phyloP scores from a whole-genome alignment of 2,329 filamentous ascomycete genomes.

The Ramichloridium luteum region DNA sequence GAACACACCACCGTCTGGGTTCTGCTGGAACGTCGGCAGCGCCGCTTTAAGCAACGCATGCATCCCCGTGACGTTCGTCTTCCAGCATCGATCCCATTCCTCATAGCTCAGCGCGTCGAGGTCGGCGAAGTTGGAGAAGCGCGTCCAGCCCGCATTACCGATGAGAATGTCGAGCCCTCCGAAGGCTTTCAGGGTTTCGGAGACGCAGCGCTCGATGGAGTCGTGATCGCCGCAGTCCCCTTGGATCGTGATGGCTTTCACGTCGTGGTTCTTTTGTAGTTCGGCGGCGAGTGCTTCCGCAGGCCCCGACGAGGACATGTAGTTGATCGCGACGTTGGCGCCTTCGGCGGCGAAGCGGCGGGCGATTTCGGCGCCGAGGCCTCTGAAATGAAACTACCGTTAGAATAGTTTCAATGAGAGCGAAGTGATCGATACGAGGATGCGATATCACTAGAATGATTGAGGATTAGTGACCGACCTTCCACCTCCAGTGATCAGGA shows the following conservation, averaged over 20 bases:
- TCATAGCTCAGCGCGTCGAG: constrained; percentile 46
- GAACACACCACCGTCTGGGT: constrained; percentile 50
- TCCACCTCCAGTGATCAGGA: constrained; percentile 53
- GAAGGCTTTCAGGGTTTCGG: constrained; percentile 46
- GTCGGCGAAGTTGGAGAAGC: constrained; percentile 45
- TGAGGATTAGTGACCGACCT: constrained; percentile 33
- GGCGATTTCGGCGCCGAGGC: constrained; percentile 57
- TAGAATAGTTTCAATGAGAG: constrained; percentile 4
- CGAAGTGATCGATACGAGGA: neutral
- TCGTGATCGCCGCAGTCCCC: constrained; percentile 52
- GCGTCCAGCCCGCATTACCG: constrained; percentile 61
- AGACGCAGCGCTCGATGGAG: constrained; percentile 49
- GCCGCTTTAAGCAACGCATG: constrained; percentile 27
- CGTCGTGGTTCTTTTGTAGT: constrained; percentile 39
- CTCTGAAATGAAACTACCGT: constrained; percentile 36
- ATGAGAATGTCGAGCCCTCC: constrained; percentile 66
- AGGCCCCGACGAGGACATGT: constrained; percentile 47
- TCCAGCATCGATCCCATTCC: constrained; percentile 56
- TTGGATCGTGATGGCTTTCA: constrained; percentile 45
- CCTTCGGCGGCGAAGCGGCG: constrained; percentile 57
- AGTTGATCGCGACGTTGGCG: constrained; percentile 62
- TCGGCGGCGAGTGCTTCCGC: constrained; percentile 48
- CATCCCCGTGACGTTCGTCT: constrained; percentile 44
- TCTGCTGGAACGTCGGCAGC: constrained; percentile 46
- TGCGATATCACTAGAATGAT: neutral